Evolutionary conservation across 1,284 basidiomycete species (phyloP).

Genomic region (Ustilago shanxiensis): DNA sequence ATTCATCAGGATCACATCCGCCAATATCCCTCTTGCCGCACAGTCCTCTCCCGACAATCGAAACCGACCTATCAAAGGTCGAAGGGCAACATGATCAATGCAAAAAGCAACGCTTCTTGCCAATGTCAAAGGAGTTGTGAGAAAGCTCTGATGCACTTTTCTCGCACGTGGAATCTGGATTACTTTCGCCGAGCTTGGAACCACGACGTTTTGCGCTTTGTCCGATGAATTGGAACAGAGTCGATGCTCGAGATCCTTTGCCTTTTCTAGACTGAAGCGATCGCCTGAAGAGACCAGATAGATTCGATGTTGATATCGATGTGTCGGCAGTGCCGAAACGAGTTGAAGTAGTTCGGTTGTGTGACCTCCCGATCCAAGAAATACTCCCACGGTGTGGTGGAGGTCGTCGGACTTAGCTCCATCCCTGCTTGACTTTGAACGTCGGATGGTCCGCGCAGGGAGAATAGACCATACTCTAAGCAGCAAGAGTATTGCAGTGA

Average conservation of each 20-base stretch:
- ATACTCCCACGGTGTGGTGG: constrained; percentile 72
- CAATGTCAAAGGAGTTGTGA: constrained; percentile 55
- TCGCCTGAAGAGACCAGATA: constrained; percentile 90
- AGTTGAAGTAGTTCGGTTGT: constrained; percentile 88
- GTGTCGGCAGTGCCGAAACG: constrained; percentile 81
- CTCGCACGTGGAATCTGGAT: constrained; percentile 82
- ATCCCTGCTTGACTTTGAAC: neutral
- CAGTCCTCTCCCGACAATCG: neutral
- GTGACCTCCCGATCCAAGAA: constrained; percentile 85
- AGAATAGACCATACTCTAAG: constrained; percentile 35
- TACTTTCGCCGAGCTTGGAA: constrained; percentile 11
- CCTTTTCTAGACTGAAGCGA: constrained; percentile 81
- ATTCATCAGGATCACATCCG: constrained; percentile 88
- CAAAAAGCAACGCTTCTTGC: constrained; percentile 45
- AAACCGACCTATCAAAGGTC: constrained; percentile 16
- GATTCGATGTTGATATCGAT: constrained; percentile 80
- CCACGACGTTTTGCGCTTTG: neutral
- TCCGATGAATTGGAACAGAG: constrained; percentile 52
- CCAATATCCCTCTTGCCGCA: constrained; percentile 53
- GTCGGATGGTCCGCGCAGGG: constrained; percentile 7
- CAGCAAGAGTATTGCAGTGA: neutral
- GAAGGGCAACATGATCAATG: constrained; percentile 46
- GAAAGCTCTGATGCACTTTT: constrained; percentile 66
- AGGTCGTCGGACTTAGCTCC: neutral
- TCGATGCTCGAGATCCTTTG: constrained; percentile 76